A percentile compares a stretch with the other conserved stretches of the same genome.
Conservation (phyloP, 192 early-diverging fungal species). For the Thoreauomyces humboldtii region DNA sequence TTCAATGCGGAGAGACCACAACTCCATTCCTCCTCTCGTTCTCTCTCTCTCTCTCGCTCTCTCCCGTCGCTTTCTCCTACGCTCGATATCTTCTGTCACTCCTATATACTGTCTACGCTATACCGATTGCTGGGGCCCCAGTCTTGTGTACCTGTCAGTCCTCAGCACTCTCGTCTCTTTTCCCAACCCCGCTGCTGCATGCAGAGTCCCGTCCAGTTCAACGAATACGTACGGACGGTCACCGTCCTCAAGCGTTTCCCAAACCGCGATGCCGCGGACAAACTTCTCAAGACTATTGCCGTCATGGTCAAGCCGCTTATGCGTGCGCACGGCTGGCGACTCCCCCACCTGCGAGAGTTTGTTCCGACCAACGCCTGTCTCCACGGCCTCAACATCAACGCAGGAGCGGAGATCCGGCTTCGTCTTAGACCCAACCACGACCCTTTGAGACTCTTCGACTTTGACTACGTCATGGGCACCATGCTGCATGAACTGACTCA, state of each 20-base stretch:
- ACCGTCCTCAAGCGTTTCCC: slow-evolving; percentile 4
- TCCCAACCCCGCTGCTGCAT: too few relatives aligned
- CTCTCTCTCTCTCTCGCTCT: too few relatives aligned
- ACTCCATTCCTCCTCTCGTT: too few relatives aligned
- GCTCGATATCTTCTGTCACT: too few relatives aligned
- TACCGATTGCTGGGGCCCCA: too few relatives aligned
- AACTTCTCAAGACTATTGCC: background rate
- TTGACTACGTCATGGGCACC: slow-evolving; percentile 66
- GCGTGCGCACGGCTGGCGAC: slow-evolving; percentile 60
- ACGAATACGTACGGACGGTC: background rate
- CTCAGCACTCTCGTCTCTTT: too few relatives aligned
- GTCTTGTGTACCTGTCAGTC: too few relatives aligned
- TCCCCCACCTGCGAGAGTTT: slow-evolving; percentile 58
- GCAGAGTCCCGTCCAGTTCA: too few relatives aligned
- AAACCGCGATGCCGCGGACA: background rate
- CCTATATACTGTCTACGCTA: too few relatives aligned
- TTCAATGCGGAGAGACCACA: too few relatives aligned
- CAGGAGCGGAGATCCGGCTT: slow-evolving; percentile 62
- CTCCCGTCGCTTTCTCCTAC: too few relatives aligned
- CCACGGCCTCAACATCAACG: slow-evolving; percentile 70
- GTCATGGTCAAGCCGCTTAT: slow-evolving; percentile 67
- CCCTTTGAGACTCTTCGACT: slow-evolving; percentile 54
- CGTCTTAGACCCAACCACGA: slow-evolving; percentile 59
- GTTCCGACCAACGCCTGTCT: slow-evolving; percentile 50
- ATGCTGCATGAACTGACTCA: slow-evolving; percentile 72